Percentiles rank a stretch among this genome's conserved stretches.
Conservation (phyloP, 306 rosid genomes). For the Bauhinia variegata region DNA sequence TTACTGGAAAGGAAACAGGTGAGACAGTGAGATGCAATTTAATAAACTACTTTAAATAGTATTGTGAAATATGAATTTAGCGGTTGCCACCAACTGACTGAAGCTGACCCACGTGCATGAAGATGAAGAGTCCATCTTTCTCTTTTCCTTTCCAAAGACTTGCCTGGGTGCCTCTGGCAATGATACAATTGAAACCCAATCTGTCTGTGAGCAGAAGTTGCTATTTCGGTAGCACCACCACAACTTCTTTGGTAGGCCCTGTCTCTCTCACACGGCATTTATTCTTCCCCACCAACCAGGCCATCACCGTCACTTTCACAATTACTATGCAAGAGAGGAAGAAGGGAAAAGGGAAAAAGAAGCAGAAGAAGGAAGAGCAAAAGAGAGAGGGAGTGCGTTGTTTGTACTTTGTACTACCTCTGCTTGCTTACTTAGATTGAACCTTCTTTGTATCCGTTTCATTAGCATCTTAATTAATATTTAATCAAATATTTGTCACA, state of each 20-base stretch:
- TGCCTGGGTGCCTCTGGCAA: conserved; percentile 9
- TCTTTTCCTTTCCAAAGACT: conserved; percentile 15
- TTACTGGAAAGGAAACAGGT: conserved; percentile 75
- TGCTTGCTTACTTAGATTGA: conserved; percentile 32
- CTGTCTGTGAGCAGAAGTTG: conserved; percentile 26
- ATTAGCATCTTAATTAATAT: conserved; percentile 12
- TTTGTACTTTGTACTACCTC: conserved; percentile 40
- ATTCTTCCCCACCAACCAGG: conserved; percentile 73
- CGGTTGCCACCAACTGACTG: conserved; percentile 64
- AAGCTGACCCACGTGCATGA: conserved; percentile 82
- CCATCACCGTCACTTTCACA: conserved; percentile 42
- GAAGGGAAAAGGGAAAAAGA: background rate
- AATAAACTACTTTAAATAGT: conserved; percentile 47
- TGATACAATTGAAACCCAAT: conserved; percentile 44
- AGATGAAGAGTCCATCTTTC: background rate
- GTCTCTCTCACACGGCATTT: conserved; percentile 58
- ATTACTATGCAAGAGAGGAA: conserved; percentile 15
- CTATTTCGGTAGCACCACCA: conserved; percentile 27
- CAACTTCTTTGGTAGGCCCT: conserved; percentile 51
- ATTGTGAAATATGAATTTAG: conserved; percentile 42
- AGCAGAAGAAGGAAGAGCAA: conserved; percentile 4
- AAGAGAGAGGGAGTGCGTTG: conserved; percentile 29
- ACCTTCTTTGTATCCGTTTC: conserved; percentile 52
- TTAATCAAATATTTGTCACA: conserved; percentile 26
- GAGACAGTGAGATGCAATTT: conserved; percentile 56